phyloP scores from a whole-genome alignment of 75 land plant genomes.

The Cryptomeria japonica region DNA sequence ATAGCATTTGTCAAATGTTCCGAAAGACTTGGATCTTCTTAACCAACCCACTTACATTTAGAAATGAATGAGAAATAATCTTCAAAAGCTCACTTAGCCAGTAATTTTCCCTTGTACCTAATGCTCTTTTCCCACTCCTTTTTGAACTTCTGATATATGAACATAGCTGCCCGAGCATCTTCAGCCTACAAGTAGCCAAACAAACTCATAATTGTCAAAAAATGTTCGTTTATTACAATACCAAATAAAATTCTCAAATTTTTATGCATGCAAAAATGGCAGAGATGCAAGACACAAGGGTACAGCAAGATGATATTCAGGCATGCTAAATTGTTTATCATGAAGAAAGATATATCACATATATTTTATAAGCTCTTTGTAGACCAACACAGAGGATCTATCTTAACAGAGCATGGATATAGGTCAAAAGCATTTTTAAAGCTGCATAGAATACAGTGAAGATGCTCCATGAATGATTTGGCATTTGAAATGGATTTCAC shows the following conservation, averaged over 20 bases:
- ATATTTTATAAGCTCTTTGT: background rate
- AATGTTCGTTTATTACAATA: background rate
- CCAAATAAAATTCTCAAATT: background rate
- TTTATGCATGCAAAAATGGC: background rate
- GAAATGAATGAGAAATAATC: background rate
- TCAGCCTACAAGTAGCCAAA: slow-evolving; percentile 57
- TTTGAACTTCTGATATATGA: slow-evolving; percentile 68
- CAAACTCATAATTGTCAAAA: background rate
- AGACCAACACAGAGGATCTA: background rate
- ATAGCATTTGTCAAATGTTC: background rate
- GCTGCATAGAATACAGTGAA: background rate
- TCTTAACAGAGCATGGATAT: too few species aligned
- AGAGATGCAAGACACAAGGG: background rate
- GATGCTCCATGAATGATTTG: background rate
- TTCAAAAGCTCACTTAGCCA: background rate
- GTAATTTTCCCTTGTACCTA: slow-evolving; percentile 18
- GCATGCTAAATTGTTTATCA: background rate
- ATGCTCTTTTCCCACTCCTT: slow-evolving; percentile 79
- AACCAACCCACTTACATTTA: background rate
- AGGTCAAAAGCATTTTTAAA: background rate
- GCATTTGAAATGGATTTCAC: background rate
- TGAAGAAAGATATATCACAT: background rate
- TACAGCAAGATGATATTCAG: background rate
- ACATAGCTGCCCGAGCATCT: slow-evolving; percentile 94
- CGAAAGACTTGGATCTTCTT: background rate